Percentiles rank a stretch among this genome's conserved stretches.
Conservation (phyloP, 2,329 filamentous ascomycete genomes). For the Cladosporium cucumerinum region DNA sequence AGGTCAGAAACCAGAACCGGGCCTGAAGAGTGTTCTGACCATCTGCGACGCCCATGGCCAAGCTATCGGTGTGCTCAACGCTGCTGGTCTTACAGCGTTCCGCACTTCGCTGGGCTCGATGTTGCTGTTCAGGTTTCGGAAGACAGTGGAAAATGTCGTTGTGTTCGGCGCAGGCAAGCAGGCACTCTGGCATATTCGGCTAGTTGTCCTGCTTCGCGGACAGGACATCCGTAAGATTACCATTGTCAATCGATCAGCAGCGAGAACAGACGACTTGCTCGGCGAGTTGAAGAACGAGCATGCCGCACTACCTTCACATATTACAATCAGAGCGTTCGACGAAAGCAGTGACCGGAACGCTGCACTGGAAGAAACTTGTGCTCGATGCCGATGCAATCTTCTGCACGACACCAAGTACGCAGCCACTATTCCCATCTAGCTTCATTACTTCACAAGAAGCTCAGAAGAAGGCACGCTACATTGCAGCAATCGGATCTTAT, state of each 20-base stretch:
- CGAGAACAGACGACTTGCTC: slow-evolving; percentile 40
- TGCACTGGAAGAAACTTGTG: slow-evolving; percentile 37
- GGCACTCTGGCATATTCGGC: slow-evolving; percentile 89
- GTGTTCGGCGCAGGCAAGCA: slow-evolving; percentile 87
- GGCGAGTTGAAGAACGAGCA: slow-evolving; percentile 57
- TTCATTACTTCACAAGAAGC: slow-evolving; percentile 71
- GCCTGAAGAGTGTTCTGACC: slow-evolving; percentile 57
- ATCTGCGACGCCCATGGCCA: slow-evolving; percentile 56
- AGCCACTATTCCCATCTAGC: slow-evolving; percentile 69
- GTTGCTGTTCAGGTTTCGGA: slow-evolving; percentile 60
- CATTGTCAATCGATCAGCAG: slow-evolving; percentile 71
- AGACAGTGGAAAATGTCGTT: slow-evolving; percentile 68
- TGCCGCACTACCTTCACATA: slow-evolving; percentile 66
- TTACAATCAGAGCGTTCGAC: slow-evolving; percentile 55
- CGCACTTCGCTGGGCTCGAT: slow-evolving; percentile 63
- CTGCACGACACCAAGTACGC: slow-evolving; percentile 75
- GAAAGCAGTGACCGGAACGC: background rate
- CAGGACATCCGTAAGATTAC: slow-evolving; percentile 72
- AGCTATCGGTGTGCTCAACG: slow-evolving; percentile 62
- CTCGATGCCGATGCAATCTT: slow-evolving; percentile 78
- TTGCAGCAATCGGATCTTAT: slow-evolving; percentile 69
- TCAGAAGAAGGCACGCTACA: slow-evolving; percentile 65
- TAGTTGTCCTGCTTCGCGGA: slow-evolving; percentile 69
- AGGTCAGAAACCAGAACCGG: slow-evolving; percentile 31
- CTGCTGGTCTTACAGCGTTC: slow-evolving; percentile 66